A percentile compares a stretch with the other conserved stretches of the same genome.
phyloP scores from a whole-genome alignment of 2,329 filamentous ascomycete genomes.

The Stromatinia cepivora region DNA sequence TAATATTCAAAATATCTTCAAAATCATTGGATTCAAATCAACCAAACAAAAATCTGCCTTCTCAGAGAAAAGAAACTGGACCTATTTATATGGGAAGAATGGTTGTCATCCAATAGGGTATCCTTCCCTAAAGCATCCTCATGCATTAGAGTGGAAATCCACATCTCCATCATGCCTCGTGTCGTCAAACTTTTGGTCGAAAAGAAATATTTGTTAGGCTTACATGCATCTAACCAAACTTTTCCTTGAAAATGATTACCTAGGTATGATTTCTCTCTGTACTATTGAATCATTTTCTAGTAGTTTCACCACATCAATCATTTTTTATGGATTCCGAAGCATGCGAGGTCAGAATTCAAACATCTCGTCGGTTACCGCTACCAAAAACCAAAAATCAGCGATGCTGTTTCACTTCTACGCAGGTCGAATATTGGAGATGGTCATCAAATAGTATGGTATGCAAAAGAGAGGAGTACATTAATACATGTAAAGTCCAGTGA shows the following conservation, averaged over 20 bases:
- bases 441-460: neutral
- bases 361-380: conserved; percentile 1
- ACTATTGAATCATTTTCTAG: conserved; percentile 18
- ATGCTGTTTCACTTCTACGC: neutral
- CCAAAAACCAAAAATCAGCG: neutral
- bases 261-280: neutral
- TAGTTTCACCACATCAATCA: neutral
- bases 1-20: neutral
- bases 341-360: conserved; percentile 7
- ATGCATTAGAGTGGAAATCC: conserved; percentile 12
- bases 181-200: conserved; percentile 24
- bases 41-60: neutral
- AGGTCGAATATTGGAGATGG: neutral
- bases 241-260: conserved; percentile 19
- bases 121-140: conserved; percentile 9
- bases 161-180: conserved; percentile 19
- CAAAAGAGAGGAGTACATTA: conserved; percentile 7
- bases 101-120: conserved; percentile 6
- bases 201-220: conserved; percentile 9
- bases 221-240: conserved; percentile 7
- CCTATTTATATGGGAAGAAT: neutral
- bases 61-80: neutral
- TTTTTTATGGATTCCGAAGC: conserved; percentile 3
- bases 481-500: conserved; percentile 12
- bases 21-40: neutral